Evolutionary conservation across 257 asterid genomes (phyloP).

Genomic region (Thymus quinquecostatus): DNA sequence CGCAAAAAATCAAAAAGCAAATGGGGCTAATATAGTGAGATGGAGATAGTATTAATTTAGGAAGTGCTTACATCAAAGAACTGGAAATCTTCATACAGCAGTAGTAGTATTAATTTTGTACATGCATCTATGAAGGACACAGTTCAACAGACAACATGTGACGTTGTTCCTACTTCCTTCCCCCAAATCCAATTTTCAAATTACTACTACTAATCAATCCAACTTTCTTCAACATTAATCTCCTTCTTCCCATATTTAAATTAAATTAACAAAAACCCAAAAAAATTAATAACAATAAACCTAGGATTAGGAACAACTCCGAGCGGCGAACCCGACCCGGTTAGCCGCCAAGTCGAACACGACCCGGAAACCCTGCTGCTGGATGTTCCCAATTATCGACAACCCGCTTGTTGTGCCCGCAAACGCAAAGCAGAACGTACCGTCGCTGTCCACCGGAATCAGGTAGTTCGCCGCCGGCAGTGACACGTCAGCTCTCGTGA

Average conservation of each 20-base stretch:
- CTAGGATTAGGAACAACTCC: slow-evolving; percentile 36
- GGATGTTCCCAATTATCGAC: slow-evolving; percentile 63
- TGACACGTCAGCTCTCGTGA: slow-evolving; percentile 79
- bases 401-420: slow-evolving; percentile 80
- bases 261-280: neutral
- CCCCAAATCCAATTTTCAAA: neutral
- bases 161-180: slow-evolving; percentile 10
- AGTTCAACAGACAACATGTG: slow-evolving; percentile 24
- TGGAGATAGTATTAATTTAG: too few species aligned
- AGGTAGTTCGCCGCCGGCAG: slow-evolving; percentile 82
- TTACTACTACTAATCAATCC: neutral
- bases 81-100: neutral
- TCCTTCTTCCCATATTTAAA: neutral
- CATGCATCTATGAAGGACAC: neutral
- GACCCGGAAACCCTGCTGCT: slow-evolving; percentile 75
- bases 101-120: neutral
- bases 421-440: slow-evolving; percentile 86
- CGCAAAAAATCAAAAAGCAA: too few species aligned
- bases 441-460: slow-evolving; percentile 75
- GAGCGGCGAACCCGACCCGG: slow-evolving; percentile 61
- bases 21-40: too few species aligned
- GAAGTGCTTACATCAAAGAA: neutral
- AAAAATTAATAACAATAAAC: neutral
- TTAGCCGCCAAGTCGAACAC: slow-evolving; percentile 53
- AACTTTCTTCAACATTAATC: neutral